Percentiles rank a stretch among this genome's conserved stretches.
Conservation (phyloP, 441 rosid species). For the Erodium moschatum region DNA sequence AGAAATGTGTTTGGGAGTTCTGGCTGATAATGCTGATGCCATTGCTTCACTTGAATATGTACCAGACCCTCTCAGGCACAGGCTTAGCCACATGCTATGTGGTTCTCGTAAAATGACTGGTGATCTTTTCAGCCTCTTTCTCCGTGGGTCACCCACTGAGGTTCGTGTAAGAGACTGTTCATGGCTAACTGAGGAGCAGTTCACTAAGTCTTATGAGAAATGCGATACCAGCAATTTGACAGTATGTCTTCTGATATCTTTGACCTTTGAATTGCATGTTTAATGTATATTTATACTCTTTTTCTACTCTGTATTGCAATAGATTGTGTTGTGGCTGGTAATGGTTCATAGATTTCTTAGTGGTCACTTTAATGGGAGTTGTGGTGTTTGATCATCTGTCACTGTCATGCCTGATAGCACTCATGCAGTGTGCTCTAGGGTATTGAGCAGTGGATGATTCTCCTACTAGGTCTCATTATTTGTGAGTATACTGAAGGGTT, state of each 20-base stretch:
- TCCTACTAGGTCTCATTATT: not conserved
- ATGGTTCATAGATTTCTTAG: too few species aligned
- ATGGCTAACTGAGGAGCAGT: constrained; percentile 76
- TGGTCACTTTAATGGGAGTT: not conserved
- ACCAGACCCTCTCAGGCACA: constrained; percentile 63
- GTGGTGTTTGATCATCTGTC: not conserved
- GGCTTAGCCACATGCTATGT: constrained; percentile 56
- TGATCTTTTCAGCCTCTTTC: constrained; percentile 48
- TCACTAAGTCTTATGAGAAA: constrained; percentile 38
- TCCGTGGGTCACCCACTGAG: constrained; percentile 57
- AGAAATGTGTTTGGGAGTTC: constrained; percentile 43
- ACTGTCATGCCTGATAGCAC: not conserved
- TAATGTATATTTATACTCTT: not conserved
- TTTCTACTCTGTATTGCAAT: not conserved
- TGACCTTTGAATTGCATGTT: not conserved
- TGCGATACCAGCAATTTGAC: constrained; percentile 56
- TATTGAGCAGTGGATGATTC: not conserved
- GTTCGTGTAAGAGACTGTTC: constrained; percentile 67
- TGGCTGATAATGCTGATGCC: constrained; percentile 67
- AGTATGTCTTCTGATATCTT: constrained; percentile 34
- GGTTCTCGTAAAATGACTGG: constrained; percentile 53
- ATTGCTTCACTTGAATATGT: constrained; percentile 67
- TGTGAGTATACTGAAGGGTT: not conserved
- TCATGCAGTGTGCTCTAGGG: not conserved
- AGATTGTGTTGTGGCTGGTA: not conserved